Percentiles rank a stretch among this genome's conserved stretches.
These are phyloP conservation scores for Tricladium varicosporioides DNA, from an alignment of 2,329 filamentous ascomycete genomes.

Conservation along the genomic window DNA sequence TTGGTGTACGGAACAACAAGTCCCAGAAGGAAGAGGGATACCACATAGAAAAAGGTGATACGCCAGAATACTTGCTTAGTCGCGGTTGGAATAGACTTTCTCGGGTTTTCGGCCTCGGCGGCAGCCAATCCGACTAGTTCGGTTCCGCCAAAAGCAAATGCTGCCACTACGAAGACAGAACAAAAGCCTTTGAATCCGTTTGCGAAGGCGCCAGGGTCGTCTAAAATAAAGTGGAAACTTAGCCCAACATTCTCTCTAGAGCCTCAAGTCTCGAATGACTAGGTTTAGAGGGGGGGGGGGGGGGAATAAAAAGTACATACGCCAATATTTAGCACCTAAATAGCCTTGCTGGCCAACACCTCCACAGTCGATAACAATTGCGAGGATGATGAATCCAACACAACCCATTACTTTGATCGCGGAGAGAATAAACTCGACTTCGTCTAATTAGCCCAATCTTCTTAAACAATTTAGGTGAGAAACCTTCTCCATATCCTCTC, in stretches of 20 bases:
- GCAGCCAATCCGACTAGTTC: constrained; percentile 60
- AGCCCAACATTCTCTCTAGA: too few species aligned
- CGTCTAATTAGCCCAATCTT: constrained; percentile 46
- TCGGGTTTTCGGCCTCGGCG: constrained; percentile 55
- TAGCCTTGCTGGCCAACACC: constrained; percentile 51
- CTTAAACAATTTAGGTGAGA: constrained; percentile 40
- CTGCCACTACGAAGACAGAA: constrained; percentile 60
- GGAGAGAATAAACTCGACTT: constrained; percentile 53
- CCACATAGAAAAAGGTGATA: constrained; percentile 44
- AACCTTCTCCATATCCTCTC: constrained; percentile 56
- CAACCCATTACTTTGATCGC: constrained; percentile 58
- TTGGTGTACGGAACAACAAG: constrained; percentile 39
- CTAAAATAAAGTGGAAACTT: neutral
- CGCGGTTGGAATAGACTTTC: constrained; percentile 44
- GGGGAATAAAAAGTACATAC: constrained; percentile 39
- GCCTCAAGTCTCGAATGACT: too few species aligned
- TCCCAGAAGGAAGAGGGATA: constrained; percentile 43
- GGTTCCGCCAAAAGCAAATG: constrained; percentile 61
- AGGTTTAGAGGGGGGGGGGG: too few species aligned
- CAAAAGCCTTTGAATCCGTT: constrained; percentile 65
- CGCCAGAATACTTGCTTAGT: constrained; percentile 47
- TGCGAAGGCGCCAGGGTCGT: constrained; percentile 51
- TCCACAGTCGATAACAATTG: constrained; percentile 56
- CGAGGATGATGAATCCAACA: constrained; percentile 62
- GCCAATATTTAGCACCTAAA: constrained; percentile 59